These are phyloP conservation scores for Rhizoctonia solani DNA, from an alignment of 1,284 basidiomycete genomes.

Conservation along the genomic window DNA sequence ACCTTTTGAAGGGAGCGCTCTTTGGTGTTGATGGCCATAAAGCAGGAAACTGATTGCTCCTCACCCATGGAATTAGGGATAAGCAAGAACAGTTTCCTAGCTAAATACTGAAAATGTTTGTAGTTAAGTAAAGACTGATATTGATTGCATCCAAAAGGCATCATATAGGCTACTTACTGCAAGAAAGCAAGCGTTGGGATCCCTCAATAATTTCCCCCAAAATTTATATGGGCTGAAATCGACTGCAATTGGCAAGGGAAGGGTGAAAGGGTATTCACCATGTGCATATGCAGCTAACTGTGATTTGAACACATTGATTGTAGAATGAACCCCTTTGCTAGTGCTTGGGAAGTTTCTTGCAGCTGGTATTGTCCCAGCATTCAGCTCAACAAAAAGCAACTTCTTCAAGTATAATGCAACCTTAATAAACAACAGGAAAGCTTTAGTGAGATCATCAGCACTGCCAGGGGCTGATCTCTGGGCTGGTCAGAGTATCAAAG, in stretches of 20 bases:
- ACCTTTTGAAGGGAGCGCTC: conserved; percentile 42
- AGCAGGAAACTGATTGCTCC: conserved; percentile 48
- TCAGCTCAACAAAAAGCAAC: conserved; percentile 14
- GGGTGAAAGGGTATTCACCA: conserved; percentile 4
- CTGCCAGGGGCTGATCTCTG: not conserved
- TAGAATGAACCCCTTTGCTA: not conserved
- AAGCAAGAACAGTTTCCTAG: conserved; percentile 45
- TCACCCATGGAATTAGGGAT: conserved; percentile 51
- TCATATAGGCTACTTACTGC: not conserved
- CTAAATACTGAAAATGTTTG: conserved; percentile 40
- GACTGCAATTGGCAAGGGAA: too few relatives aligned
- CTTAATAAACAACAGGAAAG: conserved; percentile 8
- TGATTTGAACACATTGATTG: conserved; percentile 13
- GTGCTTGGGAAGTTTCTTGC: not conserved
- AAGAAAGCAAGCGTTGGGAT: not conserved
- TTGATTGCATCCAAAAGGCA: too few relatives aligned
- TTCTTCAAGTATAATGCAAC: conserved; percentile 16
- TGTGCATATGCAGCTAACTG: conserved; percentile 25
- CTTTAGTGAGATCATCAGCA: conserved; percentile 4
- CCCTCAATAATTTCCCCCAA: not conserved
- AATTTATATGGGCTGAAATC: not conserved
- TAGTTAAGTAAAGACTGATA: not conserved
- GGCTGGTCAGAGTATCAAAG: not conserved
- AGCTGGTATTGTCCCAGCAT: not conserved
- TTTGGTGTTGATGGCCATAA: conserved; percentile 47